Percentiles rank a stretch among this genome's conserved stretches.
phyloP scores from a whole-genome alignment of 495 filamentous ascomycete species.

The Talaromyces ruber region DNA sequence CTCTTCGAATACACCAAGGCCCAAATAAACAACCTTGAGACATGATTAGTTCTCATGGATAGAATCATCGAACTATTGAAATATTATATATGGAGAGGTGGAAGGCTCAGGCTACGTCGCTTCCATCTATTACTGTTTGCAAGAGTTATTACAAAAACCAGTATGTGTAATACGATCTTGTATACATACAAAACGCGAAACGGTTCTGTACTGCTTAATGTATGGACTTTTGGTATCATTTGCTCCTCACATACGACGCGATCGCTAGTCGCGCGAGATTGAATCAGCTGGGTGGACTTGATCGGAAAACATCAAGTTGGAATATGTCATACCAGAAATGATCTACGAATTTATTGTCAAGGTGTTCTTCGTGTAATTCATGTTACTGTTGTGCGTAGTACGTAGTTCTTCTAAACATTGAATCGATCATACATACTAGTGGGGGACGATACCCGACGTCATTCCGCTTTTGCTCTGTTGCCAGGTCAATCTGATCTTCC shows the following conservation, averaged over 20 bases:
- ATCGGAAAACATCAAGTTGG: constrained; percentile 1
- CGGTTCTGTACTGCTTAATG: not conserved
- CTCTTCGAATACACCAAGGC: constrained; percentile 38
- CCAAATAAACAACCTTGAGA: constrained; percentile 27
- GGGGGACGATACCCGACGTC: constrained; percentile 2
- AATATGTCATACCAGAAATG: not conserved
- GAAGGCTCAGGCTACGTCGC: not conserved
- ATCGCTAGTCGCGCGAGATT: not conserved
- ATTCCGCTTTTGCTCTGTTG: constrained; percentile 4
- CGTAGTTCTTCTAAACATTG: not conserved
- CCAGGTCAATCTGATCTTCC: constrained; percentile 4
- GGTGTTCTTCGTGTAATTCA: not conserved
- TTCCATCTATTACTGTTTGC: not conserved
- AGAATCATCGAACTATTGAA: not conserved
- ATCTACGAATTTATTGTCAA: not conserved
- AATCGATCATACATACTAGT: not conserved
- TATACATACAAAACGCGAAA: not conserved
- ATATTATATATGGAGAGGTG: not conserved
- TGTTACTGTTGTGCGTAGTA: not conserved
- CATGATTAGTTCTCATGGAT: not conserved
- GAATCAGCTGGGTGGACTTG: not conserved
- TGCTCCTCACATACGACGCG: constrained; percentile 14
- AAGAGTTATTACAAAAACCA: not conserved
- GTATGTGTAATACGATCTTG: not conserved
- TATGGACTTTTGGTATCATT: constrained; percentile 7